Evolutionary conservation across 164 flowering plant species (phyloP).

Genomic region (Aristolochia fimbriata): DNA sequence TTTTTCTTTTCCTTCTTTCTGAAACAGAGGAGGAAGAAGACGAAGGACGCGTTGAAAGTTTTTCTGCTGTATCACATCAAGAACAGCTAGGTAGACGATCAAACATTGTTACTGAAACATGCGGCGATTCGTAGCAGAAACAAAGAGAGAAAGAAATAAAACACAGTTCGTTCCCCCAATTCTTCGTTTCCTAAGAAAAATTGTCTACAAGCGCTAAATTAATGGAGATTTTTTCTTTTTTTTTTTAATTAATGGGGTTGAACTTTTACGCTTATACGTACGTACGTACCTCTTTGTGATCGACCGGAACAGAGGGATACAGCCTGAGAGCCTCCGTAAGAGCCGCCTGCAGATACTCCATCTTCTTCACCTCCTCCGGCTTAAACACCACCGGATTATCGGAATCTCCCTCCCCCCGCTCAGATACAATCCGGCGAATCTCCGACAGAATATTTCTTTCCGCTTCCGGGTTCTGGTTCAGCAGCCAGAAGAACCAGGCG

Average conservation of each 20-base stretch:
- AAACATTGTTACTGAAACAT: neutral
- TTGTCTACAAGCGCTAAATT: too few species aligned
- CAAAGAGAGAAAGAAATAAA: too few species aligned
- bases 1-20: too few species aligned
- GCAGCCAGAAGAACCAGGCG: slow-evolving; percentile 91
- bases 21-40: too few species aligned
- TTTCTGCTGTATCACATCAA: neutral
- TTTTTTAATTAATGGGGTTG: too few species aligned
- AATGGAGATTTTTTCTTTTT: too few species aligned
- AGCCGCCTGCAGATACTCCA: slow-evolving; percentile 93
- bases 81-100: neutral
- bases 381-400: slow-evolving; percentile 25
- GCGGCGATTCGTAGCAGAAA: neutral
- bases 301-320: slow-evolving; percentile 89
- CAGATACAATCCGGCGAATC: slow-evolving; percentile 29
- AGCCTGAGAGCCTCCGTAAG: slow-evolving; percentile 78
- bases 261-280: too few species aligned
- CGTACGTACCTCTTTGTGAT: slow-evolving; percentile 77
- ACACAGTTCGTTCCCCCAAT: too few species aligned
- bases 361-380: slow-evolving; percentile 82
- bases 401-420: slow-evolving; percentile 15
- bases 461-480: slow-evolving; percentile 43
- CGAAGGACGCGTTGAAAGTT: neutral
- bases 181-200: too few species aligned
- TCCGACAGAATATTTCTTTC: slow-evolving; percentile 59